Evolutionary conservation across 441 rosid species (phyloP), one percentile per base, ranked within the genome.

Genomic region (Mallotus repandus): DNA sequence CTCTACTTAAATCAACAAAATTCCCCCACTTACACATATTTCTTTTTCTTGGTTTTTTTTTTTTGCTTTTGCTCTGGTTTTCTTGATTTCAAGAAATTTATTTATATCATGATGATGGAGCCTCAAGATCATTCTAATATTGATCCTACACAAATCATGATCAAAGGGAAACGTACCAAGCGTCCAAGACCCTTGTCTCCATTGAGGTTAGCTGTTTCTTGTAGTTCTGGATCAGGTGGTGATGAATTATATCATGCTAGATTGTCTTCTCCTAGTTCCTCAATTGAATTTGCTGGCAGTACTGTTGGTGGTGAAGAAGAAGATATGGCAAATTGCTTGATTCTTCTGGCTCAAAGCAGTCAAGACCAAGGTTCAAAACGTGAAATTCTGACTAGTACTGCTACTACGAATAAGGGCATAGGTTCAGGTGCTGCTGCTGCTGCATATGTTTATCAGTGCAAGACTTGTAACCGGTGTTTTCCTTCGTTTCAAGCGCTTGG

Each of bases 401-500:
- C 53, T 41, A 0, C 76, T 4, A 4, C 19, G 7, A 78, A 85
- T 48, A 82, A 85, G 77, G 79, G 73, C 74, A 84, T 84, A 76
- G 41, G 13, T 2, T 55, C 50, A 2, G 88, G 81, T n/a, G n/a
- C n/a, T 32, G 77, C 15, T 13, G 29, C 29, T 25, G 29, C 29
- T 0, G 29, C 83, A 65, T 83, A 79, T 46, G 92, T 86, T 48
- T 94, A 94, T 70, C 84, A 89, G 77, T 92, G 99, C 86, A 95
- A 85, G 85, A 95, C 98, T 19, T 95, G 99, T 78, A 87, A 86
- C 76, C 74, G 91, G 61, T 81, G 84, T 1, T 94, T 95, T 75
- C 88, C 88, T n/a, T 95, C 98, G 1, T 95, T 95, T 69, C 99
- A 95, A 83, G 99, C 99, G 3, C 93, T 95, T 4, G 99, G 98